Percentiles rank a stretch among this genome's conserved stretches.
These are phyloP conservation scores for Phlebopus sp. DNA, from an alignment of 1,284 basidiomycete species.

Conservation along the genomic window DNA sequence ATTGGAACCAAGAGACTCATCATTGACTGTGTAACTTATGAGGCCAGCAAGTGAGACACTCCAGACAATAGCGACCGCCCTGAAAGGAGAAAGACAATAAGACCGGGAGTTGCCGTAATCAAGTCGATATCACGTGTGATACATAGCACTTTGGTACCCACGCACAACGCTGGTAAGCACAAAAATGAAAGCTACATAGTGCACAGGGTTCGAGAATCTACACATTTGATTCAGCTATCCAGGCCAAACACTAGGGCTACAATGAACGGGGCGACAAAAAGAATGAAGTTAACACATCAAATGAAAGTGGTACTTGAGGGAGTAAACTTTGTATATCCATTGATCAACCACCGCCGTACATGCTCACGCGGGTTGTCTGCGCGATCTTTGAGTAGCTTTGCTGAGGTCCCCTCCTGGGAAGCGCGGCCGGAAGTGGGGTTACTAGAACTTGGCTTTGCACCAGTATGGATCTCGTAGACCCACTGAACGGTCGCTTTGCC, in stretches of 20 bases:
- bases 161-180: no score
- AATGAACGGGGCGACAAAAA: constrained; percentile 7
- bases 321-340: no score
- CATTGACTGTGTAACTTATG: constrained; percentile 5
- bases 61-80: constrained; percentile 5
- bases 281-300: neutral
- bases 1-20: constrained; percentile 5
- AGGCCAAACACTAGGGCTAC: constrained; percentile 22
- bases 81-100: constrained; percentile 9
- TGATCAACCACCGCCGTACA: constrained; percentile 29
- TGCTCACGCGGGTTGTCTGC: constrained; percentile 35
- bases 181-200: no score
- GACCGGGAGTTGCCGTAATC: constrained; percentile 9
- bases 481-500: neutral
- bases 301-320: neutral
- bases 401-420: neutral
- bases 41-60: constrained; percentile 8
- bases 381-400: constrained; percentile 3
- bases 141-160: no score
- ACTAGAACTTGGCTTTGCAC: neutral
- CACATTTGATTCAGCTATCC: no score
- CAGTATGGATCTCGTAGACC: constrained; percentile 1
- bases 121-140: constrained; percentile 1
- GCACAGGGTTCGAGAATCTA: no score
- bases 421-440: constrained; percentile 1